phyloP scores from a whole-genome alignment of 192 early-diverging fungal species.

The Backusella tarrabulga region DNA sequence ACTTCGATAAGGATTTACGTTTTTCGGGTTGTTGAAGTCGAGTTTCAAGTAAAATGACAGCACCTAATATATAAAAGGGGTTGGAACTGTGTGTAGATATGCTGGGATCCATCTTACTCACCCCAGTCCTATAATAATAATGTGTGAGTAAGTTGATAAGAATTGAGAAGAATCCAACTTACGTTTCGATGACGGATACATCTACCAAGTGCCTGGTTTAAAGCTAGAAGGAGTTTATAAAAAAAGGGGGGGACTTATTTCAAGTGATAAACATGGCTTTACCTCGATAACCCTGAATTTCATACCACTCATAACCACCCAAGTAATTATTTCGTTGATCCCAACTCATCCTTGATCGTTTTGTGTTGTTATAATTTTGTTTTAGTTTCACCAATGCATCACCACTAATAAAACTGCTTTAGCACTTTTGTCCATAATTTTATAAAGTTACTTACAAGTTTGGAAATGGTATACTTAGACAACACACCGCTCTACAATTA shows the following conservation, averaged over 20 bases:
- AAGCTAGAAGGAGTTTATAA: slow-evolving; percentile 13
- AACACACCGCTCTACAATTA: slow-evolving; percentile 62
- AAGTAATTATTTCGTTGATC: neutral
- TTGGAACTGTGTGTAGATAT: no score
- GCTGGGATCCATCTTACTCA: neutral
- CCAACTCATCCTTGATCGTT: neutral
- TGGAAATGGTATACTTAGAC: slow-evolving; percentile 64
- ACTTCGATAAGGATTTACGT: slow-evolving; percentile 57
- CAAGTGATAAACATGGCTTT: neutral
- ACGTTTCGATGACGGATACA: slow-evolving; percentile 36
- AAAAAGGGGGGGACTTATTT: neutral
- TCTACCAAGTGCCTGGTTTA: slow-evolving; percentile 38
- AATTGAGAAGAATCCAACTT: neutral
- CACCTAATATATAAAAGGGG: slow-evolving; percentile 37
- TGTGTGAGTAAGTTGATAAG: neutral
- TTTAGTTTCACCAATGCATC: slow-evolving; percentile 57
- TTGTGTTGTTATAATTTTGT: slow-evolving; percentile 35
- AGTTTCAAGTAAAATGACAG: slow-evolving; percentile 55
- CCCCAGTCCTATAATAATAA: slow-evolving; percentile 36
- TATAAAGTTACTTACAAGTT: neutral
- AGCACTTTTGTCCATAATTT: neutral
- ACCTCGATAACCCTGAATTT: slow-evolving; percentile 31
- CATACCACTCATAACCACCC: slow-evolving; percentile 27
- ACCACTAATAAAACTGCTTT: slow-evolving; percentile 1
- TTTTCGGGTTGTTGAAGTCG: slow-evolving; percentile 50